Conservation (phyloP, 75 land plant species). For the Cryptomeria japonica region DNA sequence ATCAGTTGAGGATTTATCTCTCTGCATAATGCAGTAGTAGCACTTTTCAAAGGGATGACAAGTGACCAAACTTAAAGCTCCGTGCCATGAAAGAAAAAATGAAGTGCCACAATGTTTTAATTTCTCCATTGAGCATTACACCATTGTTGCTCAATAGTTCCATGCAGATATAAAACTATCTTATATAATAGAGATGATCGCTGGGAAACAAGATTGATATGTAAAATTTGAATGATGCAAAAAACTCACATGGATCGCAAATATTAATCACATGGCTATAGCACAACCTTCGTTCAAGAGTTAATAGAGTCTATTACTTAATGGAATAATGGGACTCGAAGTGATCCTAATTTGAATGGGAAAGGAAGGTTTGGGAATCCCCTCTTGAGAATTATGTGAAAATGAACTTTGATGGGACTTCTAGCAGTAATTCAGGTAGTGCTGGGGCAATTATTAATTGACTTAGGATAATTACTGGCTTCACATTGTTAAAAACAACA, state of each 20-base stretch:
- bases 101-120: background rate
- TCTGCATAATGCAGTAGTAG: background rate
- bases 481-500: too few species aligned
- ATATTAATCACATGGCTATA: background rate
- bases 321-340: too few species aligned
- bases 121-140: background rate
- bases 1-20: background rate
- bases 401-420: too few species aligned
- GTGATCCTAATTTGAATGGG: too few species aligned
- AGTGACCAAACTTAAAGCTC: background rate
- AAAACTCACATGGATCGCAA: background rate
- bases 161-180: background rate
- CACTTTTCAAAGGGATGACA: background rate
- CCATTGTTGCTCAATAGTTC: background rate
- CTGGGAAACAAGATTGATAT: background rate
- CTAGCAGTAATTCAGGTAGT: too few species aligned
- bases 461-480: too few species aligned
- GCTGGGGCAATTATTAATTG: too few species aligned
- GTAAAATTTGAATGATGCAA: background rate
- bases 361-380: too few species aligned
- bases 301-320: too few species aligned
- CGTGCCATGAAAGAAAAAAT: background rate
- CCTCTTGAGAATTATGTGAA: too few species aligned
- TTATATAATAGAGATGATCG: background rate
- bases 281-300: background rate